Evolutionary conservation across 352 stramenopile species (phyloP).

Genomic region (Pythium guiyangense): DNA sequence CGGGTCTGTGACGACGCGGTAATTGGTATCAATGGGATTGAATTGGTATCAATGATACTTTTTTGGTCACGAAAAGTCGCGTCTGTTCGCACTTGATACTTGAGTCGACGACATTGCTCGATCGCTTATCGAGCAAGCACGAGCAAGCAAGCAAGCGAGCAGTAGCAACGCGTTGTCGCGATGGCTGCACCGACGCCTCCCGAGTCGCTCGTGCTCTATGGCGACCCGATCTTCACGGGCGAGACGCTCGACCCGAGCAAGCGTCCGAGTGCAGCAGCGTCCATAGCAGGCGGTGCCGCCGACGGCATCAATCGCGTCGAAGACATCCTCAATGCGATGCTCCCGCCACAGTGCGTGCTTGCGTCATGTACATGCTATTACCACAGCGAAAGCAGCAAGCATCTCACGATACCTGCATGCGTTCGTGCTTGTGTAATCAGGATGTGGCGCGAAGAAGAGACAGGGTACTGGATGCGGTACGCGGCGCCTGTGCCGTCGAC

Average conservation of each 20-base stretch:
- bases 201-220: slow-evolving; percentile 87
- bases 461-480: slow-evolving; percentile 90
- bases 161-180: background rate
- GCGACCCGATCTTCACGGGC: slow-evolving; percentile 88
- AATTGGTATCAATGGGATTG: no score
- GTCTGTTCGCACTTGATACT: no score
- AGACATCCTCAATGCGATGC: slow-evolving; percentile 71
- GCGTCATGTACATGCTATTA: background rate
- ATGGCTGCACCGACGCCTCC: slow-evolving; percentile 68
- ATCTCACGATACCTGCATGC: background rate
- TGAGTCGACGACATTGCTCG: background rate
- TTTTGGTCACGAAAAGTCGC: no score
- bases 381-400: background rate
- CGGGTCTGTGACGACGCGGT: no score
- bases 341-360: slow-evolving; percentile 59
- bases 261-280: slow-evolving; percentile 20
- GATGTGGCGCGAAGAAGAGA: slow-evolving; percentile 77
- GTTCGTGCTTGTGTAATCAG: slow-evolving; percentile 16
- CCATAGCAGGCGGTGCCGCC: slow-evolving; percentile 17
- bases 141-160: no score
- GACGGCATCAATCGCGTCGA: slow-evolving; percentile 64
- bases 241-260: slow-evolving; percentile 64
- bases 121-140: no score
- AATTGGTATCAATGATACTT: no score
- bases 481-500: slow-evolving; percentile 86